phyloP scores from a whole-genome alignment of 352 stramenopile species.

The Phytopythium ostracodes region DNA sequence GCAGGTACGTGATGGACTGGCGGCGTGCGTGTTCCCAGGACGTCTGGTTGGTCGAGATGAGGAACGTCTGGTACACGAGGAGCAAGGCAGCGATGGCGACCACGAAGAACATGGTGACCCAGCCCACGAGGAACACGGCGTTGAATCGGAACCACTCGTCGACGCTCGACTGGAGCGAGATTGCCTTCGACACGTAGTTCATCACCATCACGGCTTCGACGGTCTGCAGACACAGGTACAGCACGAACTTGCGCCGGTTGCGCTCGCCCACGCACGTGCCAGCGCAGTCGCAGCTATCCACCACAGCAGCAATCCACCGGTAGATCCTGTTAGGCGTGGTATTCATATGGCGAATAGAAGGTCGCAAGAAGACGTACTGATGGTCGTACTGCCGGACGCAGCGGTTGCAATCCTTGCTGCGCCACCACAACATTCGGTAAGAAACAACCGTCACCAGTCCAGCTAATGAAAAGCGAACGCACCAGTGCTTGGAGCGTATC shows the following conservation, averaged over 20 bases:
- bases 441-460: neutral
- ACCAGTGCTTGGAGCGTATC: constrained; percentile 74
- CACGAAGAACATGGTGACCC: constrained; percentile 50
- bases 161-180: constrained; percentile 46
- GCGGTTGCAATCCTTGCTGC: constrained; percentile 65
- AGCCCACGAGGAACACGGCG: constrained; percentile 57
- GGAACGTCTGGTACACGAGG: constrained; percentile 61
- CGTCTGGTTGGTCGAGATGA: constrained; percentile 76
- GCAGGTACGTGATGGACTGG: constrained; percentile 71
- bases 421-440: constrained; percentile 5
- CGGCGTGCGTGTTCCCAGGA: constrained; percentile 74
- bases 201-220: constrained; percentile 49
- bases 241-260: constrained; percentile 64
- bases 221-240: constrained; percentile 60
- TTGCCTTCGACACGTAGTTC: constrained; percentile 40
- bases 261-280: constrained; percentile 68
- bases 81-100: constrained; percentile 58
- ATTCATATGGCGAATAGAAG: neutral
- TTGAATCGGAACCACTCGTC: constrained; percentile 78
- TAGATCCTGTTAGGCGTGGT: neutral
- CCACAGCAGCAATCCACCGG: constrained; percentile 1
- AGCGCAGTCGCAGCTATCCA: constrained; percentile 65
- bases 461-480: constrained; percentile 1
- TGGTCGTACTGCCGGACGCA: constrained; percentile 81
- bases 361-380: constrained; percentile 35